Percentiles rank a stretch among this genome's conserved stretches.
phyloP scores from a whole-genome alignment of 441 rosid species.

The Dalechampia spathulata region DNA sequence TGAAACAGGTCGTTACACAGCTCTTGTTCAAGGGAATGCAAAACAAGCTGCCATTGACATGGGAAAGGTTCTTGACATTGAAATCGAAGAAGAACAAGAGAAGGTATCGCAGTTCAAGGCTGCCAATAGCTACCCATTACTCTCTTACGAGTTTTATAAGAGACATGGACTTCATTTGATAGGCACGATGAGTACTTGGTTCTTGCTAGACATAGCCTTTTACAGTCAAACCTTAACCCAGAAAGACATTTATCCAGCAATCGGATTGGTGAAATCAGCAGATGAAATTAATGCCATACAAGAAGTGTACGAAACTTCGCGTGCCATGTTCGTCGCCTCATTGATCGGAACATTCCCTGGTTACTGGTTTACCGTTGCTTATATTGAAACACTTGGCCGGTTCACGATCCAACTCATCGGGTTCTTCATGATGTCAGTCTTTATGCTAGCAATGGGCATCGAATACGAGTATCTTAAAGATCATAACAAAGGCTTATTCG shows the following conservation, averaged over 20 bases:
- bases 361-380: conserved; percentile 43
- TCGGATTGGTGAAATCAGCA: conserved; percentile 22
- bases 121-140: conserved; percentile 22
- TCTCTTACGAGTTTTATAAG: conserved; percentile 27
- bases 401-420: conserved; percentile 38
- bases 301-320: conserved; percentile 34
- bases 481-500: conserved; percentile 23
- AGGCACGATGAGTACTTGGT: conserved; percentile 48
- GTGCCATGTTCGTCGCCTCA: conserved; percentile 41
- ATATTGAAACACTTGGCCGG: conserved; percentile 39
- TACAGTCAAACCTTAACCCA: conserved; percentile 48
- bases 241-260: conserved; percentile 41
- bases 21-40: conserved; percentile 42
- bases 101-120: conserved; percentile 25
- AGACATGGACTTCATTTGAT: conserved; percentile 45
- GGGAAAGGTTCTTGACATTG: conserved; percentile 36
- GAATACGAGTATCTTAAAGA: conserved; percentile 23
- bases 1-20: conserved; percentile 49
- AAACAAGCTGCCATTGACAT: conserved; percentile 42
- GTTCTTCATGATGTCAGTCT: conserved; percentile 45
- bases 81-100: conserved; percentile 28
- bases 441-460: conserved; percentile 34
- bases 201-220: conserved; percentile 46
- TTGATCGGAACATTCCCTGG: conserved; percentile 49
- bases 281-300: conserved; percentile 14